phyloP scores from a whole-genome alignment of 148 eudicot species.

The Rhododendron kiyosumense region DNA sequence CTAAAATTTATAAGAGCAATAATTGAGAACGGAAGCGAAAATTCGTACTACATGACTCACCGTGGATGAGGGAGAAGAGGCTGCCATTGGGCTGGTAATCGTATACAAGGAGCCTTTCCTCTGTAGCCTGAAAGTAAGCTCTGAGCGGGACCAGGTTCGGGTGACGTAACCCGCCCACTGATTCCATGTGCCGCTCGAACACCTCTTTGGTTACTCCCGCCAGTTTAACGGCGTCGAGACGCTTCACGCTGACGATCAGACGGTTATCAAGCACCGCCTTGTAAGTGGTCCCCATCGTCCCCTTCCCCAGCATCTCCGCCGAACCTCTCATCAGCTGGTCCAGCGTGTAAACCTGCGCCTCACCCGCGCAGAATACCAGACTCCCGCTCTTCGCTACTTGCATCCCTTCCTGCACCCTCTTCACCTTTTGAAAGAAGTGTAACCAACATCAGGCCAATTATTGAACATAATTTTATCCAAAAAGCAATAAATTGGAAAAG shows the following conservation, averaged over 20 bases:
- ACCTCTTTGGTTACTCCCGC: slow-evolving; percentile 38
- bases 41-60: slow-evolving; percentile 18
- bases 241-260: slow-evolving; percentile 62
- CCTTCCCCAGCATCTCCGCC: slow-evolving; percentile 85
- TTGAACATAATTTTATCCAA: neutral
- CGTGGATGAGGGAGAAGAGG: slow-evolving; percentile 76
- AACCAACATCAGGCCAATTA: neutral
- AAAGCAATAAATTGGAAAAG: neutral
- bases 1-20: too few species aligned
- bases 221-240: slow-evolving; percentile 61
- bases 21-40: neutral
- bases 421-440: neutral
- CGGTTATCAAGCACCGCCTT: slow-evolving; percentile 70
- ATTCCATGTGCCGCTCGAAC: slow-evolving; percentile 62
- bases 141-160: slow-evolving; percentile 78
- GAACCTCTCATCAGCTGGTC: slow-evolving; percentile 88
- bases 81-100: slow-evolving; percentile 95
- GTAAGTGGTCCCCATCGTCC: slow-evolving; percentile 74
- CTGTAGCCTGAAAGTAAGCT: slow-evolving; percentile 75
- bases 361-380: slow-evolving; percentile 61
- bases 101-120: slow-evolving; percentile 64
- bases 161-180: slow-evolving; percentile 66
- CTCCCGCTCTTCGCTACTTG: slow-evolving; percentile 37
- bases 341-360: slow-evolving; percentile 37
- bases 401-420: neutral